phyloP scores from a whole-genome alignment of 306 rosid species.

The Lathyrus aphaca region DNA sequence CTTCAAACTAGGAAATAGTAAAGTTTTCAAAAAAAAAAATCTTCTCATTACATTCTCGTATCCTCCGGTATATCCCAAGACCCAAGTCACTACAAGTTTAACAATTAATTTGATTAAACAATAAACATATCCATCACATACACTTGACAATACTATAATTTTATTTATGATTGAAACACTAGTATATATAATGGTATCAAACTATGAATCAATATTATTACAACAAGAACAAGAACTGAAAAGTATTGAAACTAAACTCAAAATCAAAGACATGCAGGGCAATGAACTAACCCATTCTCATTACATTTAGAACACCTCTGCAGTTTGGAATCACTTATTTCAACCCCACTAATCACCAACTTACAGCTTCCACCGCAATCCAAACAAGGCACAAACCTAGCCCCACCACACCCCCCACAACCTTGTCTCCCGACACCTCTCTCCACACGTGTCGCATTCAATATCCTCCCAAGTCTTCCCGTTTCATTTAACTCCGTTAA shows the following conservation, averaged over 20 bases:
- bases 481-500: constrained; percentile 66
- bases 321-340: neutral
- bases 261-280: constrained; percentile 57
- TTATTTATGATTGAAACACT: constrained; percentile 1
- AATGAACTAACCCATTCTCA: constrained; percentile 76
- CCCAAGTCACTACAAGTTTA: neutral
- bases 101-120: neutral
- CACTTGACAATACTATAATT: neutral
- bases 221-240: neutral
- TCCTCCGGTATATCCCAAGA: too few relatives aligned
- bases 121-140: neutral
- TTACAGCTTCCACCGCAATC: constrained; percentile 84
- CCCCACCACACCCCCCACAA: constrained; percentile 86
- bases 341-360: constrained; percentile 38
- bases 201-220: neutral
- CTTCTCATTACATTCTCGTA: too few relatives aligned
- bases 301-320: constrained; percentile 64
- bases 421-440: constrained; percentile 63
- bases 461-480: constrained; percentile 61
- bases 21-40: too few relatives aligned
- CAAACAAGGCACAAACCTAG: constrained; percentile 79
- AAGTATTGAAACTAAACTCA: neutral
- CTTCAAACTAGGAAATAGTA: too few relatives aligned
- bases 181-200: neutral
- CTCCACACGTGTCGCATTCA: constrained; percentile 62